A percentile compares a stretch with the other conserved stretches of the same genome.
phyloP scores from a whole-genome alignment of 2,329 filamentous ascomycete species.

The Davidsoniella australis region DNA sequence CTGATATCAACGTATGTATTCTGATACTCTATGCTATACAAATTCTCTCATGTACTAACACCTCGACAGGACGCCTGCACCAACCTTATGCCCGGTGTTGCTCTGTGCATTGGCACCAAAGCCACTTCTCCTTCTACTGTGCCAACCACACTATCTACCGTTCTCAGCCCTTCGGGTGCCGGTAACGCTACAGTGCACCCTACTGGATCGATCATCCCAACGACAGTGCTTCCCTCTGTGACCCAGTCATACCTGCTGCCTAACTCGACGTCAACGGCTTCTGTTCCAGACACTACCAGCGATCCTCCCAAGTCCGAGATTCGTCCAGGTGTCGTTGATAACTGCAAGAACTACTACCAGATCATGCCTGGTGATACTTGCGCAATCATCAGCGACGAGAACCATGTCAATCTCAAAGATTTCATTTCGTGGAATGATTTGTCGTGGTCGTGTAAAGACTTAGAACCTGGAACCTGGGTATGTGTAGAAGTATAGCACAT shows the following conservation, averaged over 20 bases:
- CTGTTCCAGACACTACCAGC: neutral
- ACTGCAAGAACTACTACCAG: constrained; percentile 7
- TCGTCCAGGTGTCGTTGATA: neutral
- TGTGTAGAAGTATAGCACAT: neutral
- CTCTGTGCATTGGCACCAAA: constrained; percentile 3
- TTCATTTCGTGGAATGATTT: constrained; percentile 8
- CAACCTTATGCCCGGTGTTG: constrained; percentile 8
- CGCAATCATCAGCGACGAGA: neutral
- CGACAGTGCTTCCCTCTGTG: neutral
- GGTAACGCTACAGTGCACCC: neutral
- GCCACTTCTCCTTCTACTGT: neutral
- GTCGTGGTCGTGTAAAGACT: constrained; percentile 1
- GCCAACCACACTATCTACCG: neutral
- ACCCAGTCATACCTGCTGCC: neutral
- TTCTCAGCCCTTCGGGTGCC: neutral
- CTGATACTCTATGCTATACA: too few relatives aligned
- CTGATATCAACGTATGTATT: constrained; percentile 7
- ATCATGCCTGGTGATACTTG: constrained; percentile 4
- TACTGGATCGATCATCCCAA: neutral
- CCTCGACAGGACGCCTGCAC: constrained; percentile 1
- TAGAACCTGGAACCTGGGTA: constrained; percentile 3
- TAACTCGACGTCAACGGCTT: neutral
- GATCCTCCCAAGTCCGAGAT: constrained; percentile 5
- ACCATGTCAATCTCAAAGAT: neutral
- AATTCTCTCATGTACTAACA: neutral